phyloP scores from a whole-genome alignment of 2,329 filamentous ascomycete genomes.

The Diaporthe batatas region DNA sequence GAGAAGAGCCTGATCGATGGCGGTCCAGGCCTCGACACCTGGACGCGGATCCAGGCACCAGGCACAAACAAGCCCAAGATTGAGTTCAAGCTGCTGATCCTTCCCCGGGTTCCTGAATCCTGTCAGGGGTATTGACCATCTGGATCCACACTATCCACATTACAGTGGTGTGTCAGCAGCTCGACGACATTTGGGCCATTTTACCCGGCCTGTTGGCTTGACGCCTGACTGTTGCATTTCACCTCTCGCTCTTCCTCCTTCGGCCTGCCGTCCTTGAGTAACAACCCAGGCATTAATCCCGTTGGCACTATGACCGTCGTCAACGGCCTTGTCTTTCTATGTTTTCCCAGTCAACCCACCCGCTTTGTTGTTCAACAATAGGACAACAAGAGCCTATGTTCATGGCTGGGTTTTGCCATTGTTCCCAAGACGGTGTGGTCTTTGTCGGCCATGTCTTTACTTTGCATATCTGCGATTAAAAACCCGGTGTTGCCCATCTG shows the following conservation, averaged over 20 bases:
- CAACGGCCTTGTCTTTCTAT: not conserved
- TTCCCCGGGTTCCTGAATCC: slow-evolving; percentile 22
- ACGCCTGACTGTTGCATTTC: too few relatives aligned
- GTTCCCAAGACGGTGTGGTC: not conserved
- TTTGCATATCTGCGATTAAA: not conserved
- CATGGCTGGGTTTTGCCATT: not conserved
- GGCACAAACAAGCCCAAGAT: not conserved
- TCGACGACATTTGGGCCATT: slow-evolving; percentile 15
- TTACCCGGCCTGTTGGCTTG: not conserved
- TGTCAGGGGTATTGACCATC: slow-evolving; percentile 3
- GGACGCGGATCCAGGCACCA: not conserved
- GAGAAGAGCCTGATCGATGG: not conserved
- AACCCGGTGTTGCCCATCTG: not conserved
- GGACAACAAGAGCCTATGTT: not conserved
- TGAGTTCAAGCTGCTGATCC: slow-evolving; percentile 18
- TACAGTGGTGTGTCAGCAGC: slow-evolving; percentile 8
- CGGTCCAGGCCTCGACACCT: not conserved
- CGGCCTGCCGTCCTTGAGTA: too few relatives aligned
- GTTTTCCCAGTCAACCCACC: too few relatives aligned
- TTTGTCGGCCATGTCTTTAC: not conserved
- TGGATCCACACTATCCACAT: not conserved
- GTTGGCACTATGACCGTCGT: not conserved
- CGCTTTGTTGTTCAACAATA: slow-evolving; percentile 17
- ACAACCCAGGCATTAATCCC: too few relatives aligned
- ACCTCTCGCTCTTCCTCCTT: too few relatives aligned